phyloP scores from a whole-genome alignment of 495 filamentous ascomycete genomes.

The Venustampulla echinocandica region DNA sequence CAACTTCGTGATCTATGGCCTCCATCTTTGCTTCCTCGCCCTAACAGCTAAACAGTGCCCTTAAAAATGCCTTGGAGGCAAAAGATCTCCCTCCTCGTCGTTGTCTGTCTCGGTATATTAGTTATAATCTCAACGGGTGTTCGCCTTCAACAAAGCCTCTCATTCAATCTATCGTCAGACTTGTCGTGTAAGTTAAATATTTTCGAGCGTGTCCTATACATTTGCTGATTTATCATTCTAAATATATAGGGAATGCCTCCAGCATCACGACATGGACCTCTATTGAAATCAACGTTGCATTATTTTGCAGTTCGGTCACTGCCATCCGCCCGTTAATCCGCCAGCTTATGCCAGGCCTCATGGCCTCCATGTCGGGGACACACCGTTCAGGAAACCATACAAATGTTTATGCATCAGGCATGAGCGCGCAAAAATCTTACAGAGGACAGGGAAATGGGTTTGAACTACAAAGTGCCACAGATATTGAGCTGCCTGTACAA shows the following conservation, averaged over 20 bases:
- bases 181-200: slow-evolving; percentile 1
- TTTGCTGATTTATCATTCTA: not conserved
- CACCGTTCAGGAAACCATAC: not conserved
- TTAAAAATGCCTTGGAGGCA: slow-evolving; percentile 7
- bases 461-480: too few species aligned
- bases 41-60: slow-evolving; percentile 2
- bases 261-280: slow-evolving; percentile 14
- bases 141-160: not conserved
- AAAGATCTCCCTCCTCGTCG: slow-evolving; percentile 5
- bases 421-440: not conserved
- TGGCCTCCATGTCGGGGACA: not conserved
- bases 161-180: not conserved
- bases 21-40: not conserved
- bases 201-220: not conserved
- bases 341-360: slow-evolving; percentile 9
- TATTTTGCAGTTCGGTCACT: slow-evolving; percentile 12
- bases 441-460: not conserved
- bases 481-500: too few species aligned
- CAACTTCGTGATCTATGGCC: not conserved
- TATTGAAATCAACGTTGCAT: slow-evolving; percentile 6
- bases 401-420: not conserved
- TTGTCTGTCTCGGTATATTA: slow-evolving; percentile 6
- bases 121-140: slow-evolving; percentile 7
- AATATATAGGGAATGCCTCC: slow-evolving; percentile 3
- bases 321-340: slow-evolving; percentile 11